A percentile compares a stretch with the other conserved stretches of the same genome.
Evolutionary conservation across 768 basidiomycete species (phyloP).

Genomic region (Pleurotus djamor): DNA sequence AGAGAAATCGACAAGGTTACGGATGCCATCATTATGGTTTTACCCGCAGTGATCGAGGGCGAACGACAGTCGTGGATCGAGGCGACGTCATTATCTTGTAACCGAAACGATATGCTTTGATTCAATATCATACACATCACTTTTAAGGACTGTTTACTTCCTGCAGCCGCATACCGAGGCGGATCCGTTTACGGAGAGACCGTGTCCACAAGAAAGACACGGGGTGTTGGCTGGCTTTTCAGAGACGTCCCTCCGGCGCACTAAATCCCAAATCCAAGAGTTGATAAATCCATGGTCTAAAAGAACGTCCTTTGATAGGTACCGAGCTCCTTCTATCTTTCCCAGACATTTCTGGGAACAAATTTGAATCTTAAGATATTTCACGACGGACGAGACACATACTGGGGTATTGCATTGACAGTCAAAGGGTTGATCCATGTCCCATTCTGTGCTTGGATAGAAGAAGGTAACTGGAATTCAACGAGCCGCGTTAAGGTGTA

Average conservation of each 20-base stretch:
- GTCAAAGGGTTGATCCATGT: constrained; percentile 61
- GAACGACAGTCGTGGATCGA: background rate
- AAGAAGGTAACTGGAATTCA: constrained; percentile 49
- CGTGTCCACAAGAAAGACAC: constrained; percentile 9
- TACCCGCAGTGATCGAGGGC: too few relatives aligned
- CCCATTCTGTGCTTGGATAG: constrained; percentile 70
- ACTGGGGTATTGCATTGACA: constrained; percentile 49
- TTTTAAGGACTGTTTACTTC: background rate
- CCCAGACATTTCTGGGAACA: constrained; percentile 40
- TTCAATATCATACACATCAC: background rate
- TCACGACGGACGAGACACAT: constrained; percentile 9
- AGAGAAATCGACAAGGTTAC: background rate
- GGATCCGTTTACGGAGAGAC: constrained; percentile 1
- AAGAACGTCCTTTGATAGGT: constrained; percentile 35
- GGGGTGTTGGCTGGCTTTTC: background rate
- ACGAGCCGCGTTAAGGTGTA: constrained; percentile 21
- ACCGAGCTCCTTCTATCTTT: constrained; percentile 41
- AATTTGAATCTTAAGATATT: background rate
- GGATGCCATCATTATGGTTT: too few relatives aligned
- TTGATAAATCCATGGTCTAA: constrained; percentile 33
- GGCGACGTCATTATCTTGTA: background rate
- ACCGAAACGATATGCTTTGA: background rate
- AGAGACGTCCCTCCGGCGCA: constrained; percentile 3
- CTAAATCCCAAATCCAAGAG: constrained; percentile 37
- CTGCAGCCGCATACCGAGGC: constrained; percentile 8